Base-by-base conservation (phyloP, 306 rosid species). In the Gastrolobium villosum region DNA sequence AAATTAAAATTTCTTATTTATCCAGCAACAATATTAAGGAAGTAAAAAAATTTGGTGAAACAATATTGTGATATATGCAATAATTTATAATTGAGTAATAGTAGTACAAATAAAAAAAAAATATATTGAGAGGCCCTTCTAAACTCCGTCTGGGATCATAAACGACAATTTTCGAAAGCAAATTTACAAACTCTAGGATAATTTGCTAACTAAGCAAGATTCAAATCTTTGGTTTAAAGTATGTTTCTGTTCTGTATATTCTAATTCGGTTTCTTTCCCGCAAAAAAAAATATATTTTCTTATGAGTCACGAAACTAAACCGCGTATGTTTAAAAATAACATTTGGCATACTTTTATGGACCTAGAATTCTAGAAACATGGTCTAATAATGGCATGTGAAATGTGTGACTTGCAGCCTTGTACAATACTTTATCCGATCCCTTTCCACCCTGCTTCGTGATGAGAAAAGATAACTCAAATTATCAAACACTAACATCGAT, bases 361-460 rank as follows among this genome's bases (percentile, higher is more conserved):
- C 14, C 11, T 48, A 5, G n/a, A n/a, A n/a, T n/a, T n/a, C n/a
- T n/a, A n/a, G 34, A 6, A 28, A 39, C 13, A 26, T 11, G 37
- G 26, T 61, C 14, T 35, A 61, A 61, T 48, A 60, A n/a, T 28
- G 45, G 45, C 70, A 73, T 5, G 82, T 44, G 54, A 59, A 37
- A 72, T 36, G 72, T 49, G 71, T 70, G 64, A 72, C 68, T 48
- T n/a, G 34, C 10, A 32, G 57, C 1, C 26, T 20, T 20, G 26
- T 20, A 59, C 41, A 77, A 50, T 43, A 55, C 59, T 66, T 55
- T 53, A 36, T 43, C 74, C 6, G 37, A 31, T 66, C 37, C 60
- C 62, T 70, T 70, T 14, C 75, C 75, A 15, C 34, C 13, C 44
- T 7, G 35, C 34, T 50, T 14, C 35, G n/a, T 13, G n/a, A 2